Conservation (phyloP, 2,329 filamentous ascomycete genomes). For the Talaromyces sp. region DNA sequence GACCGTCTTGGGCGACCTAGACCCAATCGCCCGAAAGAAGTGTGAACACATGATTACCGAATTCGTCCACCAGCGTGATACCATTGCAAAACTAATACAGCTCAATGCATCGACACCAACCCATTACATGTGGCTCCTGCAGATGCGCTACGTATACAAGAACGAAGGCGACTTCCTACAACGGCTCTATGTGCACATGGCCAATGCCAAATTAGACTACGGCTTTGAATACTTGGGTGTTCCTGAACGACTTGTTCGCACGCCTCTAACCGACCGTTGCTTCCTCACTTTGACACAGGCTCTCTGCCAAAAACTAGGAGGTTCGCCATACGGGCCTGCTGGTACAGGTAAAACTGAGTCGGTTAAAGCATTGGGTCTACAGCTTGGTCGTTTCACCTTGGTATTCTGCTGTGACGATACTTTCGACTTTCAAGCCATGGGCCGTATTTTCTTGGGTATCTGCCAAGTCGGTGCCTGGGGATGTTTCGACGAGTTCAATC, state of each 20-base stretch:
- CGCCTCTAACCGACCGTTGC: constrained; percentile 93
- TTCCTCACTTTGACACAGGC: constrained; percentile 97
- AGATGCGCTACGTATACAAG: constrained; percentile 93
- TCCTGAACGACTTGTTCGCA: constrained; percentile 90
- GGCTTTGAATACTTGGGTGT: constrained; percentile 98
- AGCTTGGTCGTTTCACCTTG: constrained; percentile 93
- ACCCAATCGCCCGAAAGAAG: constrained; percentile 84
- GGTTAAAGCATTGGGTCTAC: constrained; percentile 93
- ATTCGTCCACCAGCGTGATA: constrained; percentile 94
- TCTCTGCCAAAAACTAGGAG: constrained; percentile 87
- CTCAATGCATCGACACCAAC: constrained; percentile 68
- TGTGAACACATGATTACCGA: constrained; percentile 99
- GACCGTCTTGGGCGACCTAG: constrained; percentile 84
- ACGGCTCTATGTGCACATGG: constrained; percentile 89
- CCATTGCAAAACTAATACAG: constrained; percentile 79
- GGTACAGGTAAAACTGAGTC: constrained; percentile 99
- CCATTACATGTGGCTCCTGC: constrained; percentile 88
- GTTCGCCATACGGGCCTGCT: constrained; percentile 93
- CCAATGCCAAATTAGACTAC: constrained; percentile 90
- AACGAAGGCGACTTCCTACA: constrained; percentile 75
- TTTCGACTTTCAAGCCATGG: constrained; percentile 99
- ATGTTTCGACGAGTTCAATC: constrained; percentile 99
- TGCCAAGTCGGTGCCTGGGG: constrained; percentile 99
- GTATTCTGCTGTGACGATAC: constrained; percentile 99
- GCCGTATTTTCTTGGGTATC: constrained; percentile 97